Base-by-base conservation (phyloP, 2,329 filamentous ascomycete species). In the Sarocladium strictum region DNA sequence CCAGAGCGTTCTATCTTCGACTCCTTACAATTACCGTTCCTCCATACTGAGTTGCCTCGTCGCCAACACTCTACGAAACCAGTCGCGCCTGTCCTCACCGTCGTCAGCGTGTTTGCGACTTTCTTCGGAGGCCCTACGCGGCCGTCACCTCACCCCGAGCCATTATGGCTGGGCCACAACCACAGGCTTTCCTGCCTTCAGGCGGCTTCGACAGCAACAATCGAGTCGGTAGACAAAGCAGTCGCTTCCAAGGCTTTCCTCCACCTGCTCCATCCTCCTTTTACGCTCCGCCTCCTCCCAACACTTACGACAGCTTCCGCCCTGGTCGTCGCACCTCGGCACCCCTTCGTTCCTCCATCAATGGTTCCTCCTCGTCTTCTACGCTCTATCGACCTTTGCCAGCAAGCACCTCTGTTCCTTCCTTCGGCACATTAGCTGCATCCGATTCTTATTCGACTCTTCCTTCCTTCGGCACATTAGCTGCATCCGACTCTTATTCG, bases 171-270 rank as follows among this genome's bases (percentile, higher is more conserved):
- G 50, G 50, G 23, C 29, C 23, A 4, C 50, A 53, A 27, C 40
- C 50, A 24, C 50, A 53, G 33, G 50, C 50, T n/a, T 53, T 53
- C 50, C 35, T 53, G 50, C 50, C 50, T 40, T 53, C 50, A 17
- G 50, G 50, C 15, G 33, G 32, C 10, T 19, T 53, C 21, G 50
- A 53, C 29, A 9, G 7, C 21, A 26, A 3, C 33, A 26, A 17
- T n/a, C 32, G 32, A 19, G 19, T 17, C n/a, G 33, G 50, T 23
- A 53, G 21, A 17, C 32, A 33, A 38, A 27, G 21, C n/a, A 53
- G 33, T 27, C 32, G 9, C 3, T 14, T 7, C 12, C 50, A 53
- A 26, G 50, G 50, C 50, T 53, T 53, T 19, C 50, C 50, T 2
- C 50, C 50, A 21, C 29, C 47, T 7, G 47, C 47, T 11, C 47